Evolutionary conservation across 2,329 filamentous ascomycete species (phyloP), one percentile per base, ranked within the genome.

Genomic region (Penicillium sp.): DNA sequence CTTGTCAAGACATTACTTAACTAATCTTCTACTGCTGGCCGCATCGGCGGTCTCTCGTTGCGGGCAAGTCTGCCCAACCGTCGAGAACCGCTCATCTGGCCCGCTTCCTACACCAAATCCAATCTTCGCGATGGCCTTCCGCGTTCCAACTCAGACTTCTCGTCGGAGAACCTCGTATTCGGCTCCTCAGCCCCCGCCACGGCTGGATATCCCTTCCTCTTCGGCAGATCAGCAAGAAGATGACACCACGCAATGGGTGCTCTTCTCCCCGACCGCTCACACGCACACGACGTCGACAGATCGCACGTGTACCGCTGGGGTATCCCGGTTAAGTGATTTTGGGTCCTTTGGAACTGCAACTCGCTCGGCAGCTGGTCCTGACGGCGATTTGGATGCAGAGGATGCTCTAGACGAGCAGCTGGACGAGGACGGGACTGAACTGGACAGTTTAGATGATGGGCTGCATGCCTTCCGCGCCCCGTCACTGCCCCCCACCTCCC

Each of bases 381-480:
- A 49, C 14, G 44, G 31, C 7, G 47, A 48, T 4, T 68, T 70
- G 4, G 70, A 71, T 4, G 65, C 65, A 2, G 69, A 68, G 40
- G 64, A 70, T 11, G 74, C 75, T 15, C 80, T 83, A 18, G 85
- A 87, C 19, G 84, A 87, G 47, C 53, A 53, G 10, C 36, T 64
- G 7, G 68, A 74, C 26, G 72, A 75, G 42, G 72, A 76, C 17
- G 72, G 72, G 6, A 86, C 88, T 43, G 91, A 97, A 62, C 74
- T 97, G 30, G 93, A 98, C 63, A 95, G 89, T 60, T 75, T 97
- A 27, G 91, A 97, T 62, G 90, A 91, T 59, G 90, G 94, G 38
- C 74, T 97, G 1, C 85, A 90, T 50, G 90, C 89, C 29, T 96
- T 96, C 60, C 81, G 88, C 36, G 81, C 87, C 30, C 73, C 77